Evolutionary conservation across 306 rosid genomes (phyloP).

Genomic region (Lathyrus sativus): DNA sequence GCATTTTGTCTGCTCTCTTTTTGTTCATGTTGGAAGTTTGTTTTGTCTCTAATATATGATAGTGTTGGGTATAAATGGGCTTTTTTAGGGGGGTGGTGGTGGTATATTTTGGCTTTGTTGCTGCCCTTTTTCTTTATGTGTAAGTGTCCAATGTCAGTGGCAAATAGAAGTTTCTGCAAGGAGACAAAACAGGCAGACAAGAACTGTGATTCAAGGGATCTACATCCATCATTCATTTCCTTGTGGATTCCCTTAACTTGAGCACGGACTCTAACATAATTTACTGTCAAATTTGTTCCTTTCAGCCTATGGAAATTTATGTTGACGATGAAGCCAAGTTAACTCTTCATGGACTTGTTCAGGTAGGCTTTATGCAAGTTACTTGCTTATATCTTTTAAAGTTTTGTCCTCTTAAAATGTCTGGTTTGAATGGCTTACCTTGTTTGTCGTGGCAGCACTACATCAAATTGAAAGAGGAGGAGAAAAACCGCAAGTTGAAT

Average conservation of each 20-base stretch:
- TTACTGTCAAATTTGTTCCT: constrained; percentile 90
- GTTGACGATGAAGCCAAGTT: constrained; percentile 98
- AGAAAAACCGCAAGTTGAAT: constrained; percentile 92
- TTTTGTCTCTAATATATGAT: constrained; percentile 34
- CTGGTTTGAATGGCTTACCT: constrained; percentile 35
- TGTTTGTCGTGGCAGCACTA: constrained; percentile 72
- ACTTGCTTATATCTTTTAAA: neutral
- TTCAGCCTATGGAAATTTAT: constrained; percentile 99
- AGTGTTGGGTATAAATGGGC: constrained; percentile 17
- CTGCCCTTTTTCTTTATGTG: constrained; percentile 47
- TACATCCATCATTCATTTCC: constrained; percentile 81
- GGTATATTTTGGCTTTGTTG: constrained; percentile 34
- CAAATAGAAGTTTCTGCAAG: constrained; percentile 56
- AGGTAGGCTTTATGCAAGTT: constrained; percentile 49
- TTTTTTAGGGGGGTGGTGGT: constrained; percentile 17
- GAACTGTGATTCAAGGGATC: constrained; percentile 73
- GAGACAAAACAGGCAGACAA: constrained; percentile 71
- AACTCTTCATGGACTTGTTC: constrained; percentile 98
- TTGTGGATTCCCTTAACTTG: constrained; percentile 89
- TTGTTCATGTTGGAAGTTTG: constrained; percentile 26
- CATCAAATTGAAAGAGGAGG: constrained; percentile 95
- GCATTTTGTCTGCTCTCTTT: constrained; percentile 10
- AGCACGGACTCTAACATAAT: constrained; percentile 88
- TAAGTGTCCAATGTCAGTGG: constrained; percentile 47
- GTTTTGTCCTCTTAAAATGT: neutral